These are phyloP conservation scores for Aspergillus taichungensis DNA, from an alignment of 495 filamentous ascomycete species.

Conservation along the genomic window DNA sequence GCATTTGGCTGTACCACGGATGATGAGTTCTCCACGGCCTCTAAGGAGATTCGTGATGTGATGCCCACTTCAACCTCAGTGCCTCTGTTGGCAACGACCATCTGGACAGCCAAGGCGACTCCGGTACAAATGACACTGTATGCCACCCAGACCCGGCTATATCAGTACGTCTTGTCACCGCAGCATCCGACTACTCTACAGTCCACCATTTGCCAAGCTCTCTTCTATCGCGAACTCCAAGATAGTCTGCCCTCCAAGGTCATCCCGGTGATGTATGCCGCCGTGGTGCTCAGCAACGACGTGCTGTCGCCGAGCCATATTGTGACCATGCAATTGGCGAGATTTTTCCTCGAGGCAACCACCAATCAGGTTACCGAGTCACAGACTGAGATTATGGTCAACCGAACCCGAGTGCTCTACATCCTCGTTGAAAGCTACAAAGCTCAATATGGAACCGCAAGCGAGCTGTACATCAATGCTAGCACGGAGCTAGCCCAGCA, in stretches of 20 bases:
- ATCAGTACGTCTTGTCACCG: conserved; percentile 16
- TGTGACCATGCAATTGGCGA: conserved; percentile 26
- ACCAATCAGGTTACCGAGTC: conserved; percentile 17
- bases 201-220: conserved; percentile 10
- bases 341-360: conserved; percentile 25
- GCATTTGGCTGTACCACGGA: conserved; percentile 18
- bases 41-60: conserved; percentile 21
- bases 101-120: conserved; percentile 23
- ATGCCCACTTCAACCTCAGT: conserved; percentile 20
- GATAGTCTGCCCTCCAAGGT: background rate
- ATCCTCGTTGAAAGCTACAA: conserved; percentile 30
- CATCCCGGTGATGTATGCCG: conserved; percentile 12
- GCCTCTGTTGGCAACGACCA: conserved; percentile 20
- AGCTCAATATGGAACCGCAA: conserved; percentile 24
- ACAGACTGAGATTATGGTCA: conserved; percentile 28
- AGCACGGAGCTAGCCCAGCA: conserved; percentile 24
- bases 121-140: conserved; percentile 19
- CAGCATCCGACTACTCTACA: conserved; percentile 17
- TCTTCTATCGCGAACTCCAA: conserved; percentile 11
- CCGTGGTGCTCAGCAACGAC: conserved; percentile 17
- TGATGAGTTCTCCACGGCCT: conserved; percentile 14
- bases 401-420: conserved; percentile 21
- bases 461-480: conserved; percentile 22
- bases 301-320: conserved; percentile 19
- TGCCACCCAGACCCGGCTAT: conserved; percentile 19